Percentiles rank a stretch among this genome's conserved stretches.
Conservation (phyloP, 441 rosid species). For the Erysimum cheiri region DNA sequence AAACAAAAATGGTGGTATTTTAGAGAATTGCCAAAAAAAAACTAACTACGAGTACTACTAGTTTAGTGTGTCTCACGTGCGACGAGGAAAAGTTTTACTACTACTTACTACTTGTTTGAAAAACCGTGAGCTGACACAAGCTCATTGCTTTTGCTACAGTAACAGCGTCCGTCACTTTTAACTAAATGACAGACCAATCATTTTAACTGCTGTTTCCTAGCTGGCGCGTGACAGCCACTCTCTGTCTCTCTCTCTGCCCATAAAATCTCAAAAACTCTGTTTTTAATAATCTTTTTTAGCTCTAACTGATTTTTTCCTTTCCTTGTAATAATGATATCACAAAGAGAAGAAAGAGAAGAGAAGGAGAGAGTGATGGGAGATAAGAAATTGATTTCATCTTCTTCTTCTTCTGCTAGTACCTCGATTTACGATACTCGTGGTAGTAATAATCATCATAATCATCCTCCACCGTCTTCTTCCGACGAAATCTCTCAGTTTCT, state of each 20-base stretch:
- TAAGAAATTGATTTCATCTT: conserved; percentile 31
- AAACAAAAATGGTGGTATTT: too few species aligned
- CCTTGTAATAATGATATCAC: conserved; percentile 10
- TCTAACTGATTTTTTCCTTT: conserved; percentile 25
- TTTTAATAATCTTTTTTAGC: background rate
- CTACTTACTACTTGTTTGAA: background rate
- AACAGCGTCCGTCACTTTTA: conserved; percentile 42
- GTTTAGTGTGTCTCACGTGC: conserved; percentile 51
- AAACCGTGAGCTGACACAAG: conserved; percentile 43
- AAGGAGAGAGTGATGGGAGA: conserved; percentile 50
- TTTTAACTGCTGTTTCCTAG: conserved; percentile 29
- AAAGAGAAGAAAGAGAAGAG: conserved; percentile 27
- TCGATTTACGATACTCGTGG: conserved; percentile 40
- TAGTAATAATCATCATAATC: background rate
- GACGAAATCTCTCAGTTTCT: conserved; percentile 73
- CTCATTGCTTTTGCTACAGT: conserved; percentile 41
- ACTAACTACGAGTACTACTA: conserved; percentile 11
- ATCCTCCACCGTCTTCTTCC: conserved; percentile 45
- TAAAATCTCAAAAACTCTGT: conserved; percentile 36
- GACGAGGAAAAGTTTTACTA: conserved; percentile 25
- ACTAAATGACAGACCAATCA: conserved; percentile 47
- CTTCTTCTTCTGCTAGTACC: conserved; percentile 36
- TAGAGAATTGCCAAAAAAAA: too few species aligned
- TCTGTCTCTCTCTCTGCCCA: conserved; percentile 32
- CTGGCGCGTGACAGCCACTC: conserved; percentile 20